These are phyloP conservation scores for Nigrospora sphaerica DNA, from an alignment of 2,329 filamentous ascomycete genomes.

Conservation along the genomic window DNA sequence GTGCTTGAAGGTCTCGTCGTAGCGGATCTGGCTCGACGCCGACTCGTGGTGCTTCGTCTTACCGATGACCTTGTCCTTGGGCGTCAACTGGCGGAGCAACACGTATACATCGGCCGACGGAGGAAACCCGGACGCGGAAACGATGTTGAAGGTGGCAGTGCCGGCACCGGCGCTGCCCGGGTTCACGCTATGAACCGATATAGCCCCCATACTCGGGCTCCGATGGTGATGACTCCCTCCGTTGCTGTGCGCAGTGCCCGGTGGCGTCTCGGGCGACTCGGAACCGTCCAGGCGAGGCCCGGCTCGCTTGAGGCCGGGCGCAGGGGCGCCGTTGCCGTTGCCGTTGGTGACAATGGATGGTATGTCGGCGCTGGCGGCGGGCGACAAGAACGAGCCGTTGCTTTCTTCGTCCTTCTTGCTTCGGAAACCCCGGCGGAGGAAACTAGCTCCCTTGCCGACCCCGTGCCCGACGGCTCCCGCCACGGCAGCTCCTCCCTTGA, in stretches of 20 bases:
- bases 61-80: conserved; percentile 72
- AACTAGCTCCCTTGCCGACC: conserved; percentile 84
- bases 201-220: conserved; percentile 53
- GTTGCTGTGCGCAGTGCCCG: conserved; percentile 25
- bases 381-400: conserved; percentile 34
- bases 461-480: conserved; percentile 65
- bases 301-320: conserved; percentile 32
- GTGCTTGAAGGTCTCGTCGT: conserved; percentile 73
- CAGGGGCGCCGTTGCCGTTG: conserved; percentile 24
- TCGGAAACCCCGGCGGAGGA: conserved; percentile 79
- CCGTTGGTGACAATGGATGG: conserved; percentile 37
- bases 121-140: conserved; percentile 74
- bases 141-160: conserved; percentile 70
- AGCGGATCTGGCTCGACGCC: conserved; percentile 56
- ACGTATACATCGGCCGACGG: conserved; percentile 73
- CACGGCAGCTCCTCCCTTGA: conserved; percentile 82
- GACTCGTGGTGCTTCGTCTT: conserved; percentile 91
- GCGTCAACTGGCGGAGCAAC: conserved; percentile 56
- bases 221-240: conserved; percentile 34
- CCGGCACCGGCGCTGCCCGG: conserved; percentile 58
- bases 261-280: conserved; percentile 19
- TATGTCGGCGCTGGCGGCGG: conserved; percentile 28
- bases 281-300: conserved; percentile 26
- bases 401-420: conserved; percentile 58
- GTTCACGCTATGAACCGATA: conserved; percentile 60